Evolutionary conservation across 495 filamentous ascomycete genomes (phyloP), one percentile per base, ranked within the genome.

Genomic region (Talaromyces thailandensis): DNA sequence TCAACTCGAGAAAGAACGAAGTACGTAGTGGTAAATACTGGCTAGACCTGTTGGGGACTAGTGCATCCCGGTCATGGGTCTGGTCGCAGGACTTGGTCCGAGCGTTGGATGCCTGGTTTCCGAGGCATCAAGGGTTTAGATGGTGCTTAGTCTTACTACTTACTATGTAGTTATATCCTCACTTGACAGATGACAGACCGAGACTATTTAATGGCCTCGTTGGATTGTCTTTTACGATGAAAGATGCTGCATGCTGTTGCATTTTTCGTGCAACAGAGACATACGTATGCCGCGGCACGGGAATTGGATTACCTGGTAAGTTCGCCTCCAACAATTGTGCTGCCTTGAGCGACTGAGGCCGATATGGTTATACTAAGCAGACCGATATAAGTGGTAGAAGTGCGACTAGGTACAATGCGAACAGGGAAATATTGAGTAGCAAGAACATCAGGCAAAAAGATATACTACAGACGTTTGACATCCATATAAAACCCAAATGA

Each of bases 391-490:
- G 23, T n/a, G 40, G 7, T 31, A 25, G 59, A 61, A 40, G 16
- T 21, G 57, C 21, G 31, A 14, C 58, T 48, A 50, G 28, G 35
- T n/a, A 14, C 12, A 61, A 61, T 61, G 56, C 56, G 28, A 37
- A 32, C 29, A 23, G 53, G 53, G 32, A 58, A 58, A 28, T 56
- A 56, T 56, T 58, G 31, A 18, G 37, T 48, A 61, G n/a, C 35
- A 50, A 62, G 8, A 56, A 32, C 40, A 62, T 62, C 61, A 48
- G 28, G 25, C 60, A 35, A 11, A 24, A 16, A 25, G 23, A 43
- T 62, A 62, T 62, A 56, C 61, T 62, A 62, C 61, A 62, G 51
- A 29, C 29, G 60, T 62, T 26, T 64, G 52, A 53, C 56, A 21
- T 58, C 53, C 43, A 48, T 65, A 18, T 43, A 48, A 11, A 25